Conservation (phyloP, 2,329 filamentous ascomycete genomes). For the Fusarium pseudonygamai region DNA sequence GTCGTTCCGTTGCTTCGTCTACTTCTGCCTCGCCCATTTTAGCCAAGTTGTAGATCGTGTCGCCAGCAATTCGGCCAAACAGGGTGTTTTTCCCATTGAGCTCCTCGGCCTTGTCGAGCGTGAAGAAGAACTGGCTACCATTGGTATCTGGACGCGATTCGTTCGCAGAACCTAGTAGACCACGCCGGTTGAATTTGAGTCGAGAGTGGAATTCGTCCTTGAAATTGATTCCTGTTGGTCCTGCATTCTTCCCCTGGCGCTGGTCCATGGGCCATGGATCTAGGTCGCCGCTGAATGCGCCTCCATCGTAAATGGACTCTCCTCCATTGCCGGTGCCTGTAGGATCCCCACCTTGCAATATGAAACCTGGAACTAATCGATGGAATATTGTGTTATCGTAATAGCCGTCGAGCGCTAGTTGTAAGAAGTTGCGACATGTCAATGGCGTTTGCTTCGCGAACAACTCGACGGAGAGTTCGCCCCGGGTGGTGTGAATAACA, state of each 20-base stretch:
- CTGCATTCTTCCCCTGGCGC: conserved; percentile 69
- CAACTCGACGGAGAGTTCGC: conserved; percentile 89
- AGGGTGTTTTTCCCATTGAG: conserved; percentile 90
- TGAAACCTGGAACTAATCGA: conserved; percentile 89
- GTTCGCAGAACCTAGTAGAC: conserved; percentile 96
- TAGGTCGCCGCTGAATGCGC: conserved; percentile 75
- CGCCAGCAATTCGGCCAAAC: conserved; percentile 90
- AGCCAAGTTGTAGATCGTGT: conserved; percentile 95
- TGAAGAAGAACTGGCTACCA: conserved; percentile 97
- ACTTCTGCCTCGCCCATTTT: conserved; percentile 93
- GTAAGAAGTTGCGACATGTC: conserved; percentile 93
- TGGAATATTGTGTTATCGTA: conserved; percentile 96
- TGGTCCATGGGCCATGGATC: conserved; percentile 78
- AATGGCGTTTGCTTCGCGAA: conserved; percentile 95
- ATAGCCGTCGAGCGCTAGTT: conserved; percentile 94
- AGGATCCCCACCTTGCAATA: conserved; percentile 93
- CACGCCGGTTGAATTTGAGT: conserved; percentile 90
- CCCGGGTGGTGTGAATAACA: conserved; percentile 87
- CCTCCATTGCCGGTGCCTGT: conserved; percentile 92
- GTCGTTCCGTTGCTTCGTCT: conserved; percentile 80
- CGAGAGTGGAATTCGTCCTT: conserved; percentile 92
- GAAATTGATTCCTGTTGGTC: conserved; percentile 67
- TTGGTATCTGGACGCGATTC: conserved; percentile 81
- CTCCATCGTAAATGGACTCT: conserved; percentile 90
- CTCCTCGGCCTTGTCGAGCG: conserved; percentile 84